Evolutionary conservation across 1,284 basidiomycete genomes (phyloP), one percentile per base, ranked within the genome.

Genomic region (Tausonia pullulans): DNA sequence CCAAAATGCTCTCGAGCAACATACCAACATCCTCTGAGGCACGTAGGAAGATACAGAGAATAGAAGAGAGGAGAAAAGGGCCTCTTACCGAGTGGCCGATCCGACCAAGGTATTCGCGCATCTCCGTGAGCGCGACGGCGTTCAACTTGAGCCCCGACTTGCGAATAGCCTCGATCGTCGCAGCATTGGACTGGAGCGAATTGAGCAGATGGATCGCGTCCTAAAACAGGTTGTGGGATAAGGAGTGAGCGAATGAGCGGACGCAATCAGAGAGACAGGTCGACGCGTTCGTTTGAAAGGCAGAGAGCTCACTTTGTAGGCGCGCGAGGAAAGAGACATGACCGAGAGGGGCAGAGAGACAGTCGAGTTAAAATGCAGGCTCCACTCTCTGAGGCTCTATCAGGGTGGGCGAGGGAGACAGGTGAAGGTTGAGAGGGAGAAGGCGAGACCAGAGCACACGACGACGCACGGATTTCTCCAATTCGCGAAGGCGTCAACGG

Each of bases 181-280:
- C 90, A 44, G 92, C 91, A 81, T 98, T 99, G 52, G 87, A 89
- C 75, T 98, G 95, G 43, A 98, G 83, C 46, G 88, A 83, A 76
- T 99, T 99, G 67, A 99, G 83, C 64, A 84, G 81, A 64, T 87
- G 82, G 69, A 99, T 83, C 0, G 96, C 96, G 68, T 93, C 88
- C 70, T 82, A 56, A n/a, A 9, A 55, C 9, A 10, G 49, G 2
- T 48, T 4, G 13, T 5, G 14, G 5, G 49, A 45, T 9, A 39
- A 49, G 43, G 14, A 4, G 39, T 16, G 4, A 16, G 46, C 14
- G 43, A 57, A n/a, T 5, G 40, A 4, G n/a, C 14, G 14, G 57
- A n/a, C 13, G n/a, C 8, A 49, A 41, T 5, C 16, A 46, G 44
- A 56, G 41, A n/a, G 54, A 10, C 40, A 45, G 13, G 55, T 6